Percentiles rank a stretch among this genome's conserved stretches.
Conservation (phyloP, 2,329 filamentous ascomycete genomes). For the Talaromyces funiculosus region DNA sequence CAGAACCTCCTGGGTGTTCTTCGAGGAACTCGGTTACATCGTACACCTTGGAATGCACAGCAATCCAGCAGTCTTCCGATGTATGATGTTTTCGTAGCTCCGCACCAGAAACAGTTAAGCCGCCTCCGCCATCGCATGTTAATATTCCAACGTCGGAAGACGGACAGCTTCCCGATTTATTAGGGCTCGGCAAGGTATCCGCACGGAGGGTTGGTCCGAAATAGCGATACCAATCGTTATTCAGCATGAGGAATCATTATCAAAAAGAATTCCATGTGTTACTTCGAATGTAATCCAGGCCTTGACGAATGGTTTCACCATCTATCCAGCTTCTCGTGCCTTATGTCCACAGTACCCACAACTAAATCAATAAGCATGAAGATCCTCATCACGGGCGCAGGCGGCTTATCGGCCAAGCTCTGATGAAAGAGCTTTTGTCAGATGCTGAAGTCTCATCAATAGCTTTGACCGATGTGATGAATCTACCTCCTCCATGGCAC, state of each 20-base stretch:
- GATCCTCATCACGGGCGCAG: conserved; percentile 7
- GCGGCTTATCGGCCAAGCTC: conserved; percentile 7
- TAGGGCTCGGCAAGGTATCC: background rate
- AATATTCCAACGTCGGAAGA: background rate
- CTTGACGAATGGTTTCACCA: background rate
- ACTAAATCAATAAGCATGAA: background rate
- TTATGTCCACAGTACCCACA: background rate
- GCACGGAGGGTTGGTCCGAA: background rate
- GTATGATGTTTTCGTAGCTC: conserved; percentile 7
- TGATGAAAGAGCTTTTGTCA: background rate
- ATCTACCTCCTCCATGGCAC: conserved; percentile 6
- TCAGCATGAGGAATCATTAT: background rate
- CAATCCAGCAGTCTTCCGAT: conserved; percentile 7
- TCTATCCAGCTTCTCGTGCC: background rate
- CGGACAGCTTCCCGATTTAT: background rate
- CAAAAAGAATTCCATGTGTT: background rate
- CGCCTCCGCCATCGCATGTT: background rate
- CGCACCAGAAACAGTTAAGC: background rate
- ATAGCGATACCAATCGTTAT: background rate
- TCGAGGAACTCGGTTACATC: conserved; percentile 89
- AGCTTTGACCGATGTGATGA: conserved; percentile 1
- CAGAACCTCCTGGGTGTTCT: conserved; percentile 76
- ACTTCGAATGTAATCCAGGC: background rate
- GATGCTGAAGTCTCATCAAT: conserved; percentile 5
- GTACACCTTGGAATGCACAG: conserved; percentile 82